Evolutionary conservation across 1,284 basidiomycete species (phyloP), one percentile per base, ranked within the genome.

Genomic region (Rhizoctonia solani): DNA sequence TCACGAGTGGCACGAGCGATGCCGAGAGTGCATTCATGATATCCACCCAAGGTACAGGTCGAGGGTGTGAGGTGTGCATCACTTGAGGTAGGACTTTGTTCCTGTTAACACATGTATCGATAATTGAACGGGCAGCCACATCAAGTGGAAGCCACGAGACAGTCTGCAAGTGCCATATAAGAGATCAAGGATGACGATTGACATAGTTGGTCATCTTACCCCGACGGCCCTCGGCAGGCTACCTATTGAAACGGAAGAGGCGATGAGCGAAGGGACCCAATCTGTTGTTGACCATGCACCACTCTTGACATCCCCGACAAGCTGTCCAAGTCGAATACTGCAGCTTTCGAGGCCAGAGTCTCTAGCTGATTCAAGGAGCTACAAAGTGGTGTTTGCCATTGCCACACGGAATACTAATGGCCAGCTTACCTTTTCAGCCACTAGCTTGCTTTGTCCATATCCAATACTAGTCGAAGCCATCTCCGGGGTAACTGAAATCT

Each of bases 361-460:
- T 29, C 49, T 25, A 11, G 37, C 37, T 4, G 46, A 39, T 39
- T 39, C 37, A 16, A 39, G 37, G 37, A 39, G 37, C 37, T 39
- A 39, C 14, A 4, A 11, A 11, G 19, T 47, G 19, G 16, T n/a
- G 23, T 27, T 4, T 68, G 46, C 11, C 68, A 23, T 23, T 50
- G 47, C 21, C 14, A 50, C 39, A 9, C 27, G 19, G 29, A 11
- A 9, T 21, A 5, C n/a, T 29, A 32, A n/a, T n/a, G n/a, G n/a
- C n/a, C n/a, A 11, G 37, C 27, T 13, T 32, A 61, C 58, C 41
- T 44, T 69, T 23, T 70, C 69, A 3, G 59, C 46, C 9, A 69
- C 68, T 32, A 63, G 54, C 34, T 70, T 70, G 46, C 59, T 66
- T 23, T 70, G 61, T n/a, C n/a, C n/a, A n/a, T n/a, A n/a, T n/a